Percentiles rank a stretch among this genome's conserved stretches.
phyloP scores from a whole-genome alignment of 2,329 filamentous ascomycete species.

The Diaporthe aspalathi region DNA sequence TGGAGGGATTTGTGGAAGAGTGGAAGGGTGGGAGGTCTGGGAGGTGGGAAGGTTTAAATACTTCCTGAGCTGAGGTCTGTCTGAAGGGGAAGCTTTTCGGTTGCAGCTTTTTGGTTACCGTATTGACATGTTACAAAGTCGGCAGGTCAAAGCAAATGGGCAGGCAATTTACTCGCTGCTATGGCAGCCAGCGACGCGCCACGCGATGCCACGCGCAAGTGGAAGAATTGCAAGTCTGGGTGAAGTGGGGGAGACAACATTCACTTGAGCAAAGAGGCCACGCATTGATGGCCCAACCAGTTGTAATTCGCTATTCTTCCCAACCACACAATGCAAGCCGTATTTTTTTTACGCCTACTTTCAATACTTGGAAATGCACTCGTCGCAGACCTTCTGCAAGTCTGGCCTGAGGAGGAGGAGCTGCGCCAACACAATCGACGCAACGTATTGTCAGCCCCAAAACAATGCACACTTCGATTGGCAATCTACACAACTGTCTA shows the following conservation, averaged over 20 bases:
- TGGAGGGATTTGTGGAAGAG: not conserved
- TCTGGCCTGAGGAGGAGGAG: not conserved
- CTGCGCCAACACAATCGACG: no score
- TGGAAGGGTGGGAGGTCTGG: not conserved
- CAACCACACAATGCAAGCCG: no score
- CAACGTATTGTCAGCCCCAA: not conserved
- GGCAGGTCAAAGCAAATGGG: not conserved
- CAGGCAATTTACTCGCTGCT: not conserved
- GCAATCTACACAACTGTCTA: no score
- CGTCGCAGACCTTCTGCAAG: no score
- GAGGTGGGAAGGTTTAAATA: not conserved
- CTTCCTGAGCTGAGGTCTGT: not conserved
- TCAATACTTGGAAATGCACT: not conserved
- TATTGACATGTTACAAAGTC: no score
- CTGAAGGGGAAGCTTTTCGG: accelerated
- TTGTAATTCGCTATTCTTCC: no score
- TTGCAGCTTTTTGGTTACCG: no score
- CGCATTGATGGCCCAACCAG: no score
- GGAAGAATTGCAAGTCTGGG: not conserved
- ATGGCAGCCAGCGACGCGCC: not conserved
- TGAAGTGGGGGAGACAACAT: not conserved
- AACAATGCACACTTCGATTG: not conserved
- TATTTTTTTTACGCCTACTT: no score
- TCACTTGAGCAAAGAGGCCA: no score
- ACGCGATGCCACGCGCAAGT: not conserved